Evolutionary conservation across 2,329 filamentous ascomycete genomes (phyloP), one percentile per base, ranked within the genome.

Genomic region (Drechslera avenae): DNA sequence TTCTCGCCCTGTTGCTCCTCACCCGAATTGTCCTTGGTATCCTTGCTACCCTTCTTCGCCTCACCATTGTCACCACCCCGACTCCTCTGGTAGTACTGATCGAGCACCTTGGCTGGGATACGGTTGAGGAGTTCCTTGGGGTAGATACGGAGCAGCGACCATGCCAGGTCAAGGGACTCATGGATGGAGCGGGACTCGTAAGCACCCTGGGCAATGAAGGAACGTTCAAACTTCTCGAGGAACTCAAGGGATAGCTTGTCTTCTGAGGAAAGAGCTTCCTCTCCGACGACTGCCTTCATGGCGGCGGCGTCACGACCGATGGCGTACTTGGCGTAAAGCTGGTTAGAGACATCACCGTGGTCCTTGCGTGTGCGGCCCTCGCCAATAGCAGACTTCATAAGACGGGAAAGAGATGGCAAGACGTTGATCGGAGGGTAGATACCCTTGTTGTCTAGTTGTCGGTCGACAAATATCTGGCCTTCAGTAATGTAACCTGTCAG

Each of bases 381-480:
- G 67, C 94, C 94, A 71, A 99, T 99, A 75, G 94, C 94, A 70
- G 94, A 99, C 79, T 99, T 99, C 94, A 99, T 99, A 73, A 99
- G 88, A 85, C 94, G 94, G 18, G 94, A 99, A 32, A 99, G 88
- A 39, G 94, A 99, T 18, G 94, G 94, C 56, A 99, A 81, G 59
- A 99, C 94, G 80, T 99, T 99, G 82, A 99, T 99, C 16, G 94
- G 94, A 45, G 94, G 94, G 82, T 96, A 97, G 79, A 99, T 87
- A 78, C 92, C 93, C 81, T 94, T 94, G 84, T 99, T 99, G 82
- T 91, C 76, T 45, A 99, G 82, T 71, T 89, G 86, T 79, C 93
- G 91, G 76, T 99, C 94, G 69, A 99, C 85, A 79, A 95, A 97
- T 72, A 99, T 97, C 78, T 99, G 94, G 34, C 94, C 95, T 79